Conservation (phyloP, 1,139 yeast genomes). For the Trichomonascaceae sp. region DNA sequence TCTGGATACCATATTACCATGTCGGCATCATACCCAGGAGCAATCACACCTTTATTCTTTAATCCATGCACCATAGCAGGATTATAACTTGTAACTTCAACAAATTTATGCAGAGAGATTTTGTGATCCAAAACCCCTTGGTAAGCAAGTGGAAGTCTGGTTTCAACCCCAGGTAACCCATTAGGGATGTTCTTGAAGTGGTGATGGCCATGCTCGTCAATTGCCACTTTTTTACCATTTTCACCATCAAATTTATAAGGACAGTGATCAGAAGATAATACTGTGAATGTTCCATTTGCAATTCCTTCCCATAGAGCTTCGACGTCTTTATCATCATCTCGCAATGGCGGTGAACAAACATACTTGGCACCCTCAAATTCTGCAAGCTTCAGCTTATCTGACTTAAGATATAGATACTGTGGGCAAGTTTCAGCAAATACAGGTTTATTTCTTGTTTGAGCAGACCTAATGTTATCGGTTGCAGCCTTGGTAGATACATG, state of each 20-base stretch:
- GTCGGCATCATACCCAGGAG: constrained; percentile 42
- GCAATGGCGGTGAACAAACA: constrained; percentile 45
- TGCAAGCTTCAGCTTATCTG: constrained; percentile 33
- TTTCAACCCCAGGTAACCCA: constrained; percentile 44
- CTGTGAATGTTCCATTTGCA: constrained; percentile 43
- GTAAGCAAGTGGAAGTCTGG: constrained; percentile 40
- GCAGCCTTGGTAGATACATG: constrained; percentile 45
- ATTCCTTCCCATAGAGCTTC: constrained; percentile 43
- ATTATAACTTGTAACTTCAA: constrained; percentile 39
- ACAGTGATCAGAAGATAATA: constrained; percentile 44
- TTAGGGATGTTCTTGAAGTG: constrained; percentile 41
- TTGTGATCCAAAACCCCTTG: constrained; percentile 40
- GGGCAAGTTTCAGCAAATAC: constrained; percentile 47
- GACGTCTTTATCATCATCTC: constrained; percentile 36
- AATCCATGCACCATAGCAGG: constrained; percentile 42
- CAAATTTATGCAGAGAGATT: constrained; percentile 39
- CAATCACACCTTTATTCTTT: constrained; percentile 32
- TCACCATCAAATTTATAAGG: constrained; percentile 39
- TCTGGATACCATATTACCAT: constrained; percentile 42
- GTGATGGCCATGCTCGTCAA: constrained; percentile 28
- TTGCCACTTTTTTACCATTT: constrained; percentile 37
- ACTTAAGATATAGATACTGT: constrained; percentile 41
- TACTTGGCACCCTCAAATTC: constrained; percentile 43
- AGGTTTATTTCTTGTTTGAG: constrained; percentile 38
- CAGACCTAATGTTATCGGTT: constrained; percentile 37